phyloP scores from a whole-genome alignment of 2,329 filamentous ascomycete genomes.

The Ophiostoma piceae region DNA sequence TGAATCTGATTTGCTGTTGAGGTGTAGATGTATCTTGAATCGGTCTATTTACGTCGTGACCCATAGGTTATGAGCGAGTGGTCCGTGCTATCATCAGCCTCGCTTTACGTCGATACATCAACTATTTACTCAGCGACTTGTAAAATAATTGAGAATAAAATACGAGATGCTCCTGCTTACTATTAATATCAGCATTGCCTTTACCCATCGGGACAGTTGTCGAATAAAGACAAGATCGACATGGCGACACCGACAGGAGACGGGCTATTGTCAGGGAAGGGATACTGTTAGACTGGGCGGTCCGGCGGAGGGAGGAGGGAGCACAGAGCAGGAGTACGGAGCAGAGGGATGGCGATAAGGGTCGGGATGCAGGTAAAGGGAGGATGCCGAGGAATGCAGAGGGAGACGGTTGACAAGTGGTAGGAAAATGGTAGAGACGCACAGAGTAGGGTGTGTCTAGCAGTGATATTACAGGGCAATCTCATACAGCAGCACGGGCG shows the following conservation, averaged over 20 bases:
- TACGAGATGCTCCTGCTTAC: background rate
- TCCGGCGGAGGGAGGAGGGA: background rate
- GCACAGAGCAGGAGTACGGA: background rate
- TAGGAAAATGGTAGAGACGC: too few species aligned
- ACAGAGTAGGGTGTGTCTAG: background rate
- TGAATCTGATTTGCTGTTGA: background rate
- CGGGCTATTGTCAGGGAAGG: conserved; percentile 7
- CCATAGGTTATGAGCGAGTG: background rate
- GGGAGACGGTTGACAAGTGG: background rate
- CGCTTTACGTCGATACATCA: background rate
- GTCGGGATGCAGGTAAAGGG: background rate
- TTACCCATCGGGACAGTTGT: background rate
- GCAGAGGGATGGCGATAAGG: background rate
- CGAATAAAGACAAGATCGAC: background rate
- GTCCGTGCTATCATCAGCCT: background rate
- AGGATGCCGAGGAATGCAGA: background rate
- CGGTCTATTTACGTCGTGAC: background rate
- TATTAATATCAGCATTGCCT: background rate
- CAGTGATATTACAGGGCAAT: background rate
- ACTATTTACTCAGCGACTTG: background rate
- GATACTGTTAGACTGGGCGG: background rate
- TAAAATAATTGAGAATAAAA: background rate
- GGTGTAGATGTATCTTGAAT: background rate
- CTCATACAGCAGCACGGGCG: conserved; percentile 9
- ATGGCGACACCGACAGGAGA: conserved; percentile 1